Base-by-base conservation (phyloP, 2,329 filamentous ascomycete genomes). In the Calonectria crousiana region DNA sequence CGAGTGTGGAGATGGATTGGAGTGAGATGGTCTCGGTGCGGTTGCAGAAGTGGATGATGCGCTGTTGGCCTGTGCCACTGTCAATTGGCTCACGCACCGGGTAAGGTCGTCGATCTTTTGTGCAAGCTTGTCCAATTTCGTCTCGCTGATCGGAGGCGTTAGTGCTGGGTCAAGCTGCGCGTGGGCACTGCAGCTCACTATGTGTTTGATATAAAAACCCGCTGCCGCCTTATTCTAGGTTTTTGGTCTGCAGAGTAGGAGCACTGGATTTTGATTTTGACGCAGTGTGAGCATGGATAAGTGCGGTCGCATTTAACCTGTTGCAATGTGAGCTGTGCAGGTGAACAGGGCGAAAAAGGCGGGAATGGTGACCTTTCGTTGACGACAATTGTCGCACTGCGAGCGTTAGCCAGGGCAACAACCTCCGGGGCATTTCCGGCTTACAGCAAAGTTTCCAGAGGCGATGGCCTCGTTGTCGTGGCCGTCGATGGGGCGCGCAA, bases 271-370 rank as follows among this genome's bases (percentile, higher is more conserved):
- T 67, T 68, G 20, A 70, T 41, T 28, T 74, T 72, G 47, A 71
- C 53, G 58, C 75, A 77, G 20, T 74, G 73, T 1, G 71, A 53
- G 36, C 76, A 77, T 8, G 76, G 76, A 10, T 47, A 69, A 4
- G 56, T 52, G 26, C 76, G 65, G 28, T 77, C 73, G 64, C 76
- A 78, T 73, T 74, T 73, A 6, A 78, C 67, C 76, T 78, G n/a
- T n/a, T 23, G 38, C 13, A 26, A 34, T 52, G 34, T 62, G 44
- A 69, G 67, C 23, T 41, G 14, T 44, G n/a, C 6, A 28, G 4
- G 36, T 28, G 36, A 13, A 20, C 14, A 26, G 16, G n/a, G 23
- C 14, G 28, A n/a, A 20, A n/a, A 30, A 6, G 23, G 20, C 9
- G 51, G 30, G 18, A 10, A 18, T 4, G 49, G 38, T 26, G 14